Percentiles rank a stretch among this genome's conserved stretches.
These are phyloP conservation scores for Nissolia schottii DNA, from an alignment of 306 rosid species.

Conservation along the genomic window DNA sequence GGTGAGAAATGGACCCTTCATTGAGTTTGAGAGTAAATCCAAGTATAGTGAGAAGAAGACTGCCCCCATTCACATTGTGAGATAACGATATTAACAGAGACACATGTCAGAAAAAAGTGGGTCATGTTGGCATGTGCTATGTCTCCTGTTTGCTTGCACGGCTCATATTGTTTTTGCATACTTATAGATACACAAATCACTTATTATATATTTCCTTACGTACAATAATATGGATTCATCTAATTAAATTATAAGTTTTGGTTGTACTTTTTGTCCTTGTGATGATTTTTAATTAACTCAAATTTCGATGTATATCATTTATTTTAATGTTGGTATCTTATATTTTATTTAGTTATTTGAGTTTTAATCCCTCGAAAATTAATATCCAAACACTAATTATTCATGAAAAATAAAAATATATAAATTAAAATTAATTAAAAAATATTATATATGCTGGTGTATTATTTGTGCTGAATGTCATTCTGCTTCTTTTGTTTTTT, in stretches of 20 bases:
- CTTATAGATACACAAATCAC: neutral
- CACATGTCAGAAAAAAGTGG: slow-evolving; percentile 33
- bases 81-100: slow-evolving; percentile 18
- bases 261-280: neutral
- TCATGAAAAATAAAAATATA: too few relatives aligned
- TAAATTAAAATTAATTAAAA: too few relatives aligned
- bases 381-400: too few relatives aligned
- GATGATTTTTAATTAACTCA: neutral
- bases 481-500: neutral
- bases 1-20: neutral
- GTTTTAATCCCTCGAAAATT: too few relatives aligned
- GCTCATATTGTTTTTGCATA: neutral
- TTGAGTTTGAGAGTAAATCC: neutral
- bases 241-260: neutral
- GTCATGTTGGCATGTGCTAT: slow-evolving; percentile 28
- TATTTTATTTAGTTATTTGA: too few relatives aligned
- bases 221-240: neutral
- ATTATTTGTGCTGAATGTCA: neutral
- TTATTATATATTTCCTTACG: neutral
- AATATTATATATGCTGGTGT: too few relatives aligned
- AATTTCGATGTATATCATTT: neutral
- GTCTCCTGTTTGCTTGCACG: slow-evolving; percentile 25
- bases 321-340: too few relatives aligned
- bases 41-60: neutral
- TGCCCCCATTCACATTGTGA: neutral